Conservation (phyloP, 108 stramenopile genomes). For the Skeletonema potamos region DNA sequence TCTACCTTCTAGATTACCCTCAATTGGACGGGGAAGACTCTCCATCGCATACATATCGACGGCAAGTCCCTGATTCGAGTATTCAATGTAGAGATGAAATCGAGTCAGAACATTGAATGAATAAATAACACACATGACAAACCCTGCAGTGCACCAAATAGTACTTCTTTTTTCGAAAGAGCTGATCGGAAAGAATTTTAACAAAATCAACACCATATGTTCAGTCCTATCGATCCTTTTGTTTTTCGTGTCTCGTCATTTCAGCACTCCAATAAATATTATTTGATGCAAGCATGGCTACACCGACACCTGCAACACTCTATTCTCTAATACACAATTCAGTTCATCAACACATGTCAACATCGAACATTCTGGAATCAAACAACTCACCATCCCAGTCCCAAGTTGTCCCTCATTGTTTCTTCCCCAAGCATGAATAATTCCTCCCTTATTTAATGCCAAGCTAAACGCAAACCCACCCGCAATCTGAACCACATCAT, state of each 20-base stretch:
- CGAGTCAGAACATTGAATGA: not conserved
- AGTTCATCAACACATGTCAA: no score
- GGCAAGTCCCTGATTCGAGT: conserved; percentile 52
- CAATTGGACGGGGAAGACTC: conserved; percentile 67
- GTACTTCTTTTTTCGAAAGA: not conserved
- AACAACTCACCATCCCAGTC: conserved; percentile 51
- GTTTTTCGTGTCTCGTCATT: not conserved
- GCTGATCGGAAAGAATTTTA: no score
- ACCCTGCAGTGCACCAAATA: not conserved
- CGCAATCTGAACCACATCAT: conserved; percentile 57
- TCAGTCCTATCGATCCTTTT: not conserved
- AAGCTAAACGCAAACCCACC: conserved; percentile 80
- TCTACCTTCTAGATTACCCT: conserved; percentile 70
- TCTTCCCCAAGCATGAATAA: conserved; percentile 83
- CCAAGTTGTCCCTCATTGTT: conserved; percentile 89
- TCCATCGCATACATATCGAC: conserved; percentile 91
- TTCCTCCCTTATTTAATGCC: conserved; percentile 65
- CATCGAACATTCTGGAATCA: not conserved
- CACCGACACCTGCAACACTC: no score
- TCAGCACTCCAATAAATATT: not conserved
- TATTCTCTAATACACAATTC: no score
- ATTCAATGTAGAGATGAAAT: not conserved
- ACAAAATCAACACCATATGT: not conserved
- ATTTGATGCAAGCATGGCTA: no score
- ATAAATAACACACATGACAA: not conserved